Base-by-base conservation (phyloP, 495 filamentous ascomycete genomes). In the Annulohypoxylon stygium region DNA sequence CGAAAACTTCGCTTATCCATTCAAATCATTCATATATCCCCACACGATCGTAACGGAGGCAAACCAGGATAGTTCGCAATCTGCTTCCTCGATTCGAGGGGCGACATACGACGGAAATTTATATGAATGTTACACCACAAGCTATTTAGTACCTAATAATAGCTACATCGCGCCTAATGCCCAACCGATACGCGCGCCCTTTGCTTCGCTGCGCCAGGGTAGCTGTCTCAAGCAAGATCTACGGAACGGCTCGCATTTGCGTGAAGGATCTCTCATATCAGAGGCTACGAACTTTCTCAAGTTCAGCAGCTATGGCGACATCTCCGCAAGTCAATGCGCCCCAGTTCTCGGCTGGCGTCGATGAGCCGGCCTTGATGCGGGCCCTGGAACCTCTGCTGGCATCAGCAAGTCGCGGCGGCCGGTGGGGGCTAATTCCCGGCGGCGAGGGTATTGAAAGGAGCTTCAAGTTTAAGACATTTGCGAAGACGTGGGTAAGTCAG, bases 401-500 rank as follows among this genome's bases (percentile, higher is more conserved):
- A 45, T 75, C 75, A 69, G 67, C 70, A 33, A 67, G 61, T 8
- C 43, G 37, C 65, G 82, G 79, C 50, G 84, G 87, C 16, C 84
- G 81, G 26, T 91, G 89, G 89, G 72, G 63, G 1, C 71, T 91
- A 34, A 82, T 80, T 8, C 45, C 73, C n/a, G 82, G 82, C 65
- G 86, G 86, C 23, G 82, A 84, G 70, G 88, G 86, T 1, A 63
- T 91, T 0, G 84, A 90, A 75, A 77, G 88, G 39, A 81, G 80
- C 65, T 90, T 91, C 75, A 84, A 83, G 75, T 92, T 91, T 78
- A 88, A 87, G 80, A 88, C 79, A 3, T 91, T 91, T 73, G 85
- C 84, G 43, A 87, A 85, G 75, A 85, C 88, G 14, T 91, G 90
- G 89, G 88, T 90, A 65, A 75, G 86, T 78, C 18, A 37, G 26